phyloP scores from a whole-genome alignment of 768 basidiomycete genomes.

The Pulveroboletus ravenelii region DNA sequence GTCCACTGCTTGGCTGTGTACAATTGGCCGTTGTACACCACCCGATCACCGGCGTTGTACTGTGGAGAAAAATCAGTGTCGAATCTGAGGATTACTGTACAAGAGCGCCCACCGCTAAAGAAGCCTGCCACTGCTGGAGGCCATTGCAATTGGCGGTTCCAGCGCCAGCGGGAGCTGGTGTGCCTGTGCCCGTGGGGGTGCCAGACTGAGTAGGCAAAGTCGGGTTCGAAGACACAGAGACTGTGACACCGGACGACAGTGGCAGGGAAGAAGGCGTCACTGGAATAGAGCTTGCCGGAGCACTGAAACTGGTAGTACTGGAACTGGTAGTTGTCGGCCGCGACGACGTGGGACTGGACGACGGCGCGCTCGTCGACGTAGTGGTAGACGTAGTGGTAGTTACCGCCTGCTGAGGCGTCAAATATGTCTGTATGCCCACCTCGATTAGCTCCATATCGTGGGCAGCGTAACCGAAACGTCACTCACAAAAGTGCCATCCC shows the following conservation, averaged over 20 bases:
- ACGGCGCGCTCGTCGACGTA: neutral
- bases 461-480: neutral
- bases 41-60: conserved; percentile 23
- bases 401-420: conserved; percentile 8
- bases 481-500: conserved; percentile 17
- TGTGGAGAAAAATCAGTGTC: conserved; percentile 3
- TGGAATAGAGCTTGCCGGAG: neutral
- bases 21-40: conserved; percentile 20
- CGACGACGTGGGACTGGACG: neutral
- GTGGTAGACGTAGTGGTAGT: neutral
- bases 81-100: fast-evolving
- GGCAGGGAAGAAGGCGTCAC: too few species aligned
- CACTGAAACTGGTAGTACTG: too few species aligned
- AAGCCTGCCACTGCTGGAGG: conserved; percentile 20
- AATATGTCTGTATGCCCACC: neutral
- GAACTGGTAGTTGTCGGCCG: neutral
- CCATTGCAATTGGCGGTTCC: conserved; percentile 9
- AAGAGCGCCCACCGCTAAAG: conserved; percentile 14
- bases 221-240: too few species aligned
- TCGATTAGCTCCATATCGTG: neutral
- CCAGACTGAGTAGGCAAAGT: too few species aligned
- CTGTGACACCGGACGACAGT: too few species aligned
- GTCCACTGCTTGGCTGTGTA: conserved; percentile 27
- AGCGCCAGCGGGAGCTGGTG: neutral
- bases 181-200: neutral